Evolutionary conservation across 768 basidiomycete genomes (phyloP).

Genomic region (Chiua virens): DNA sequence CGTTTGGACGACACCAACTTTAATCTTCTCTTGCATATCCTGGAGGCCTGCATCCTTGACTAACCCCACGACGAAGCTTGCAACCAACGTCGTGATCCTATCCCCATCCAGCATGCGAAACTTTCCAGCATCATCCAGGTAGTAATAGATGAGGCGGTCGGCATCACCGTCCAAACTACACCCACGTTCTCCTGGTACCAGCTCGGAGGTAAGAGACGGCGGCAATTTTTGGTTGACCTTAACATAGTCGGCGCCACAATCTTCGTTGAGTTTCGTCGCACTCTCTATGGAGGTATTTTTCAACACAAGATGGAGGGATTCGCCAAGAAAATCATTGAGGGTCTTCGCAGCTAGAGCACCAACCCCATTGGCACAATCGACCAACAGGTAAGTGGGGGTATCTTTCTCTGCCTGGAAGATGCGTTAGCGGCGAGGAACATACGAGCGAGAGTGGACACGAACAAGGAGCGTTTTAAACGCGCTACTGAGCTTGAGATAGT

Average conservation of each 20-base stretch:
- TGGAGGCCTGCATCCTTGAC: constrained; percentile 85
- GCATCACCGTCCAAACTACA: constrained; percentile 98
- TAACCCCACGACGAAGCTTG: constrained; percentile 89
- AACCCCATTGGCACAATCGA: constrained; percentile 99
- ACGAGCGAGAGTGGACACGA: constrained; percentile 32
- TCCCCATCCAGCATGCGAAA: constrained; percentile 98
- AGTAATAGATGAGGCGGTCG: constrained; percentile 95
- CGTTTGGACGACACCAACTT: constrained; percentile 96
- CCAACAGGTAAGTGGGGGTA: constrained; percentile 57
- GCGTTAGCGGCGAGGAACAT: constrained; percentile 5
- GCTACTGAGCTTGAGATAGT: constrained; percentile 74
- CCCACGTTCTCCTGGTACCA: constrained; percentile 74
- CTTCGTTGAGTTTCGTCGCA: constrained; percentile 74
- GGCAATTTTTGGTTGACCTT: constrained; percentile 91
- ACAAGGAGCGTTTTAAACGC: constrained; percentile 90
- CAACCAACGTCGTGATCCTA: constrained; percentile 93
- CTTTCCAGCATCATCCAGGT: constrained; percentile 69
- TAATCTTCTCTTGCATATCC: constrained; percentile 47
- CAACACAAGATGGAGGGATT: constrained; percentile 59
- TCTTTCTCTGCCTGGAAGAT: constrained; percentile 54
- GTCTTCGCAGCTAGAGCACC: constrained; percentile 72
- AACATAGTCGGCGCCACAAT: constrained; percentile 95
- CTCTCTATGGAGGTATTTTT: constrained; percentile 68
- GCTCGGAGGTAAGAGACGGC: constrained; percentile 61
- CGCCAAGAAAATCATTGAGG: constrained; percentile 59